These are phyloP conservation scores for Mucor sp. DNA, from an alignment of 371 early-diverging fungal species.

Conservation along the genomic window DNA sequence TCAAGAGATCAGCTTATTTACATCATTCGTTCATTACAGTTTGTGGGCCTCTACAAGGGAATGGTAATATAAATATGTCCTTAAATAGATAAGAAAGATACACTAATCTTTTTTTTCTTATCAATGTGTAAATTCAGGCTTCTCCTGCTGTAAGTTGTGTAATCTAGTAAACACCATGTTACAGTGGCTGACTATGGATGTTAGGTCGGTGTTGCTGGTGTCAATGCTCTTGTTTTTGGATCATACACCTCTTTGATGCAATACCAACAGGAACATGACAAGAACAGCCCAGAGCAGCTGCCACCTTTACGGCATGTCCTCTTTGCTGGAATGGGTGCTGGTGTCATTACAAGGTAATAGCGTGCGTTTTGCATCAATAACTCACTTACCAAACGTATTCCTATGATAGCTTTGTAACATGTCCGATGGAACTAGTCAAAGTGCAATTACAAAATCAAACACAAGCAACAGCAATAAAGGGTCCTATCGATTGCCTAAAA, in stretches of 20 bases:
- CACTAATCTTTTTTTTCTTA: neutral
- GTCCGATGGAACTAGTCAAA: slow-evolving; percentile 71
- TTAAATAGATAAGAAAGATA: neutral
- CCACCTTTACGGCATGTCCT: slow-evolving; percentile 52
- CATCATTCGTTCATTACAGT: slow-evolving; percentile 26
- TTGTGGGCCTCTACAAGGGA: slow-evolving; percentile 66
- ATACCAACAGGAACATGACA: slow-evolving; percentile 34
- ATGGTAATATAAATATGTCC: slow-evolving; percentile 49
- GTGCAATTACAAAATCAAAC: slow-evolving; percentile 65
- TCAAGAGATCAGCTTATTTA: neutral
- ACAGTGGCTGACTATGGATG: too few species aligned
- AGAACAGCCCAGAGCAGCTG: neutral
- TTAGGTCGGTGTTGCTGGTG: slow-evolving; percentile 66
- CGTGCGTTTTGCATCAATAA: neutral
- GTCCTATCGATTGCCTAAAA: slow-evolving; percentile 64
- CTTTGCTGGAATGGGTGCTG: slow-evolving; percentile 67
- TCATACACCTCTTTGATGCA: slow-evolving; percentile 61
- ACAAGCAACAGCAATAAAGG: slow-evolving; percentile 28
- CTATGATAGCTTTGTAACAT: slow-evolving; percentile 53
- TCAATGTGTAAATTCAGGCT: slow-evolving; percentile 30
- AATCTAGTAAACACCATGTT: neutral
- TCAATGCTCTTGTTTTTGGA: slow-evolving; percentile 72
- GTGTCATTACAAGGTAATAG: slow-evolving; percentile 59
- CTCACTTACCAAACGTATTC: too few species aligned
- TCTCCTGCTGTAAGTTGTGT: slow-evolving; percentile 53